phyloP scores from a whole-genome alignment of 176 grass and related monocot species.

The Alopecurus myosuroides region DNA sequence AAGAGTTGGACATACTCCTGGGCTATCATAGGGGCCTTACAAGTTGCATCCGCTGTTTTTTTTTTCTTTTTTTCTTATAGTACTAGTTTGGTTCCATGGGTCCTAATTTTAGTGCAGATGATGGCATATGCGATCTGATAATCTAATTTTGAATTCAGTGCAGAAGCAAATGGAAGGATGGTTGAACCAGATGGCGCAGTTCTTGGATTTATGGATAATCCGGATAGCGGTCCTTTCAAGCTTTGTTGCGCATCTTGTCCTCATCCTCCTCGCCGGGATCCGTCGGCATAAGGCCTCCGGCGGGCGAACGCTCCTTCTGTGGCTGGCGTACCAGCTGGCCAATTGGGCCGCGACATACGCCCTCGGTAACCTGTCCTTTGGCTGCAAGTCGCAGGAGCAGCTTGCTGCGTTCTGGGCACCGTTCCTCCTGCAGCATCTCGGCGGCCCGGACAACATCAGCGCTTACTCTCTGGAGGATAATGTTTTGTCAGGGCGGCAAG shows the following conservation, averaged over 20 bases:
- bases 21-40: too few species aligned
- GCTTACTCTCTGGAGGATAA: slow-evolving; percentile 28
- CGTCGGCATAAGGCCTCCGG: background rate
- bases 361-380: slow-evolving; percentile 5
- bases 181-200: background rate
- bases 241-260: background rate
- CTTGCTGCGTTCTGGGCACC: slow-evolving; percentile 16
- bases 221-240: background rate
- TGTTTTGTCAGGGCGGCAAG: background rate
- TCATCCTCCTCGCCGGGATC: background rate
- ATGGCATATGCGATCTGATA: background rate
- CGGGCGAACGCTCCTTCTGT: background rate
- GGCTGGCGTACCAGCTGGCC: slow-evolving; percentile 18
- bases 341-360: slow-evolving; percentile 10
- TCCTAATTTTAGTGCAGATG: too few species aligned
- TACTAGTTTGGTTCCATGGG: too few species aligned
- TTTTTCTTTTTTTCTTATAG: too few species aligned
- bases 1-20: too few species aligned
- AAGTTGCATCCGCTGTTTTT: too few species aligned
- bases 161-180: background rate
- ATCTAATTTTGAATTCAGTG: background rate
- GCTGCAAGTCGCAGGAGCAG: background rate
- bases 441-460: slow-evolving; percentile 36
- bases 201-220: background rate
- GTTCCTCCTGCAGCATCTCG: slow-evolving; percentile 41